Conservation (phyloP, 2,329 filamentous ascomycete species). For the Juglanconis juglandina region DNA sequence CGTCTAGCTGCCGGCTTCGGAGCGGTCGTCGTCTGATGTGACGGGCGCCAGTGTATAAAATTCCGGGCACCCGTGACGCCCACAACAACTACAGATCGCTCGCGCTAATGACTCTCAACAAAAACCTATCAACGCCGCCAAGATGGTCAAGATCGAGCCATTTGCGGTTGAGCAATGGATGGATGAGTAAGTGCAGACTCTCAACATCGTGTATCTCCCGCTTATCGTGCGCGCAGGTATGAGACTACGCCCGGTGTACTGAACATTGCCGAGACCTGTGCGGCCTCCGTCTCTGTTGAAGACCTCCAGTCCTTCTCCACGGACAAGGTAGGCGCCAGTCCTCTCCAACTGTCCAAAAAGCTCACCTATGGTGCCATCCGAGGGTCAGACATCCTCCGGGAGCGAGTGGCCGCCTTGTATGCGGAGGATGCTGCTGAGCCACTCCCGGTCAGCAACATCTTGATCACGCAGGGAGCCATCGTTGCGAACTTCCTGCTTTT, state of each 20-base stretch:
- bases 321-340: conserved; percentile 40
- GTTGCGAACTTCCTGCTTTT: conserved; percentile 79
- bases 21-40: too few species aligned
- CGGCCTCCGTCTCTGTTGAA: conserved; percentile 68
- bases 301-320: conserved; percentile 60
- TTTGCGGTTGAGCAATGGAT: conserved; percentile 74
- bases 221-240: conserved; percentile 34
- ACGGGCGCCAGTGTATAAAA: too few species aligned
- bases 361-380: conserved; percentile 73
- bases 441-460: conserved; percentile 55
- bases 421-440: conserved; percentile 46
- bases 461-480: conserved; percentile 79
- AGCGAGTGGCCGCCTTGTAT: conserved; percentile 63
- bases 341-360: conserved; percentile 51
- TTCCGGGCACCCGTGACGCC: too few species aligned
- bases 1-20: too few species aligned
- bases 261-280: conserved; percentile 80
- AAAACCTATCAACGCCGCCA: conserved; percentile 5
- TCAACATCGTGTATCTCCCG: not conserved
- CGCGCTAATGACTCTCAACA: too few species aligned
- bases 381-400: conserved; percentile 61
- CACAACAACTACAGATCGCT: not conserved
- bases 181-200: conserved; percentile 35
- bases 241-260: conserved; percentile 53
- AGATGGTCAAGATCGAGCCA: conserved; percentile 47